These are phyloP conservation scores for Eucalyptus tenuipes DNA, from an alignment of 345 rosid species.

Conservation along the genomic window DNA sequence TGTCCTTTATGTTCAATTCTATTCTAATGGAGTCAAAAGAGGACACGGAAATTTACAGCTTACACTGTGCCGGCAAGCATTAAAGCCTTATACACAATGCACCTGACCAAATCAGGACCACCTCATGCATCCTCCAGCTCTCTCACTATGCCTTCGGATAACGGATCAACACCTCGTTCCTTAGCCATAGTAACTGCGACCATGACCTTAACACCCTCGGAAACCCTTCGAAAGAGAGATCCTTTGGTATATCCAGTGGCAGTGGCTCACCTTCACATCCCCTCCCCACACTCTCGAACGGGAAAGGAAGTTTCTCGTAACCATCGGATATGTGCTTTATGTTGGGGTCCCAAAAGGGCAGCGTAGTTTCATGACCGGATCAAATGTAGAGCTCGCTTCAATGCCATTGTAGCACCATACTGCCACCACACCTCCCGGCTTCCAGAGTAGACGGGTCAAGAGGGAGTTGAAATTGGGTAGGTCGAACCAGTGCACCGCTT, in stretches of 20 bases:
- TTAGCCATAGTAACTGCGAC: conserved; percentile 21
- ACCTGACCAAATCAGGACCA: conserved; percentile 26
- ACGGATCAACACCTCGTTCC: conserved; percentile 46
- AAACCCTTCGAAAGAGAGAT: no score
- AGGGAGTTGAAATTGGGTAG: conserved; percentile 40
- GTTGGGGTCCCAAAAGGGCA: conserved; percentile 25
- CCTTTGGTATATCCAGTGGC: conserved; percentile 14
- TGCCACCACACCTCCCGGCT: conserved; percentile 52
- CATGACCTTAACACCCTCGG: conserved; percentile 18
- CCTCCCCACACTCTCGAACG: conserved; percentile 38
- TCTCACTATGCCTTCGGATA: conserved; percentile 7
- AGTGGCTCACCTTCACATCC: conserved; percentile 47
- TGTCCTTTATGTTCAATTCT: no score
- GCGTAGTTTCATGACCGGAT: conserved; percentile 20
- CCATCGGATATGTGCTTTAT: conserved; percentile 12
- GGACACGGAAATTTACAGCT: neutral
- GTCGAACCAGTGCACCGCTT: conserved; percentile 64
- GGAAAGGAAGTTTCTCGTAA: conserved; percentile 47
- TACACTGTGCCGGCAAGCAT: conserved; percentile 44
- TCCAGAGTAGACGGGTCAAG: conserved; percentile 31
- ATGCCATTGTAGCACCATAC: conserved; percentile 19
- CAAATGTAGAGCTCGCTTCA: conserved; percentile 17
- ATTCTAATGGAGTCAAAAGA: no score
- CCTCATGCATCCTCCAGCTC: conserved; percentile 61
- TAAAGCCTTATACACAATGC: conserved; percentile 30